Base-by-base conservation (phyloP, 257 asterid species). In the Rehmannia glutinosa region DNA sequence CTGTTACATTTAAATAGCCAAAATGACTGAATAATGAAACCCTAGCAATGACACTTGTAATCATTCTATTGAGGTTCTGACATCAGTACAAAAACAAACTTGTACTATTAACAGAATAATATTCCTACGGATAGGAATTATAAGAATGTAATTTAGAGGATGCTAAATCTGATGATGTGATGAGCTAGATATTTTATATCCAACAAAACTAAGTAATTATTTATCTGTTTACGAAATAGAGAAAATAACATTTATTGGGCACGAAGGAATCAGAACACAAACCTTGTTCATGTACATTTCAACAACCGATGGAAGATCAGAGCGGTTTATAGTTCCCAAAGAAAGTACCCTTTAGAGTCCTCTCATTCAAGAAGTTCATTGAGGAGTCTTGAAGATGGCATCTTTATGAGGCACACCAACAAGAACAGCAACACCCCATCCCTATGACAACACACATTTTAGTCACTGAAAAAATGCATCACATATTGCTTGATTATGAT, bases 401-500 rank as follows among this genome's bases (percentile, higher is more conserved):
- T 82, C 92, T 41, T 86, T 86, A n/a, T 84, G 86, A 41, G 95
- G 92, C 32, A 89, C 90, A 0, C 94, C 96, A 0, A 84, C 95
- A 3, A 88, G 88, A 27, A 88, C 94, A 32, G 94, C 96, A 50
- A 89, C 97, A 1, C 95, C 95, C 97, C 93, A 87, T 39, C 91
- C 93, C 91, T 79, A 50, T 49, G 1, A 57, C 5, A 1, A 39
- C n/a, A n/a, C n/a, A n/a, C n/a, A n/a, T n/a, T n/a, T n/a, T n/a
- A n/a, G n/a, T n/a, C 20, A 13, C 6, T 21, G n/a, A n/a, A 3
- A 23, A 8, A 23, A 1, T 6, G 5, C 27, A 53, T 27, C 35
- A 51, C 19, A 41, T 41, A 17, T 19, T 11, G 21, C 25, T 1
- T 7, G 2, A 32, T 33, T 3, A 32, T 32, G 1, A 3, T 32